Evolutionary conservation across 2,329 filamentous ascomycete species (phyloP).

Genomic region (Davidsoniella virescens): DNA sequence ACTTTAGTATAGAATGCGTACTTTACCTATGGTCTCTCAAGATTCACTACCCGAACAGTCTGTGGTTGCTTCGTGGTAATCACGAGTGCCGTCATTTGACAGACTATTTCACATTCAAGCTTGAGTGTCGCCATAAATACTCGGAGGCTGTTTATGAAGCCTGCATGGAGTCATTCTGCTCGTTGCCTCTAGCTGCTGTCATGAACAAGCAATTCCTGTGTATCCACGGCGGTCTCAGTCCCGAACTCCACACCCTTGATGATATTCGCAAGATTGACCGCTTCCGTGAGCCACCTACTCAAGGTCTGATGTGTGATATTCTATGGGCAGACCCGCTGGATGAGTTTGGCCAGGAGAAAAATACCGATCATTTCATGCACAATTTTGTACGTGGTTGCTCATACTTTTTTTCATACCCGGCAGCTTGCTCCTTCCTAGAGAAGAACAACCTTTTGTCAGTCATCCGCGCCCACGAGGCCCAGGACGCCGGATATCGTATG

Average conservation of each 20-base stretch:
- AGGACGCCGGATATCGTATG: conserved; percentile 98
- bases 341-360: conserved; percentile 98
- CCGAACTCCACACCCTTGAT: conserved; percentile 88
- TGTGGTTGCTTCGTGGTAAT: conserved; percentile 94
- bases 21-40: conserved; percentile 96
- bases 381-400: conserved; percentile 98
- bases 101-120: conserved; percentile 99
- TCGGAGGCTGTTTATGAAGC: conserved; percentile 91
- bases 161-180: conserved; percentile 96
- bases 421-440: conserved; percentile 91
- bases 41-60: conserved; percentile 95
- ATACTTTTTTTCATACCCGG: conserved; percentile 98
- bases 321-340: conserved; percentile 97
- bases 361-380: conserved; percentile 91
- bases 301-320: conserved; percentile 97
- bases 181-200: conserved; percentile 78
- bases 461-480: conserved; percentile 93
- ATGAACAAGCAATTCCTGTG: conserved; percentile 99
- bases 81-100: conserved; percentile 98
- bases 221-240: conserved; percentile 91
- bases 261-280: conserved; percentile 82
- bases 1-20: conserved; percentile 98
- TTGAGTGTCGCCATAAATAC: conserved; percentile 99
- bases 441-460: conserved; percentile 97
- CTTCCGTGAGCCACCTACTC: conserved; percentile 91